Conservation (phyloP, 2,329 filamentous ascomycete species). For the Mollisia scopiformis region DNA sequence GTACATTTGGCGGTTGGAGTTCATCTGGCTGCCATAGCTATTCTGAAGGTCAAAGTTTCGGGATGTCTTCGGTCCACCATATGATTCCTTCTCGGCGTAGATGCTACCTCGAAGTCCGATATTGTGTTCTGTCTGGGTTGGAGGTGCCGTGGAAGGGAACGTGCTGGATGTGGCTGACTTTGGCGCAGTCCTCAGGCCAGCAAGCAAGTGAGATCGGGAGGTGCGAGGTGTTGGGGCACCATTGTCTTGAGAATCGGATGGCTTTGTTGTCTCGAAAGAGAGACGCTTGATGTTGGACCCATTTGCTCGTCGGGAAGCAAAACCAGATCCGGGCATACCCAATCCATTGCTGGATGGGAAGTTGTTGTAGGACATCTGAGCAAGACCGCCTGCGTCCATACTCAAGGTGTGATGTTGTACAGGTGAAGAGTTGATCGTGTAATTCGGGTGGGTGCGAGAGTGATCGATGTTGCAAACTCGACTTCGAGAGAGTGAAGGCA, state of each 20-base stretch:
- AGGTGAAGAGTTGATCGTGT: constrained; percentile 15
- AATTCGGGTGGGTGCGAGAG: constrained; percentile 10
- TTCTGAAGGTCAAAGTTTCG: constrained; percentile 35
- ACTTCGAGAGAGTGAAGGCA: constrained; percentile 31
- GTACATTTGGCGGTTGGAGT: constrained; percentile 62
- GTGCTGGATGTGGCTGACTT: constrained; percentile 78
- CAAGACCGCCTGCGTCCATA: constrained; percentile 97
- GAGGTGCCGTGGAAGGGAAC: constrained; percentile 68
- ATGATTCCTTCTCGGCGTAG: constrained; percentile 36
- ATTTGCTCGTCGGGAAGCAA: constrained; percentile 79
- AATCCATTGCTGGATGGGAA: constrained; percentile 73
- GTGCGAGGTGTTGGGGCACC: constrained; percentile 83
- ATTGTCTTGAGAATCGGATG: constrained; percentile 68
- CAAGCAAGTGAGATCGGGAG: constrained; percentile 91
- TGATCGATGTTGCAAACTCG: constrained; percentile 21
- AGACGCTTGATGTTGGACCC: constrained; percentile 89
- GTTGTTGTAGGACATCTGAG: constrained; percentile 96
- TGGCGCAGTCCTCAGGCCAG: constrained; percentile 89
- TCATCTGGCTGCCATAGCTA: constrained; percentile 46
- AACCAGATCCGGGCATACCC: constrained; percentile 75
- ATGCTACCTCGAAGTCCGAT: constrained; percentile 34
- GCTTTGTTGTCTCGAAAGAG: constrained; percentile 73
- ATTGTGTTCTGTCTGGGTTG: constrained; percentile 51
- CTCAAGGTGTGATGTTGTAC: constrained; percentile 35
- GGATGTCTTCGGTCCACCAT: constrained; percentile 38